These are phyloP conservation scores for Linnemannia schmuckeri DNA, from an alignment of 192 early-diverging fungal species.

Conservation along the genomic window DNA sequence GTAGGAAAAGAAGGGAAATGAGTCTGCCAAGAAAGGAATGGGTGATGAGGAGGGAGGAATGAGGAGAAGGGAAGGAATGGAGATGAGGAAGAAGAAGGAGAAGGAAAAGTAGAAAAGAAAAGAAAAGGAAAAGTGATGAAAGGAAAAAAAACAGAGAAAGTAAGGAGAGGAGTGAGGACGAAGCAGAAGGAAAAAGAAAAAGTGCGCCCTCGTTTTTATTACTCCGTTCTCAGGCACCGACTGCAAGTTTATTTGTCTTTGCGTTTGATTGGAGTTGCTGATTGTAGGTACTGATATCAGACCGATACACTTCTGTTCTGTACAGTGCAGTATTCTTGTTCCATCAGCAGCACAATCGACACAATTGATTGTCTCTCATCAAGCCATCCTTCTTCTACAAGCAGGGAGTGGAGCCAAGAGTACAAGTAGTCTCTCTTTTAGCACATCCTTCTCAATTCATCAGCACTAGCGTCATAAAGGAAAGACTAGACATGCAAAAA, in stretches of 20 bases:
- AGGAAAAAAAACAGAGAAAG: background rate
- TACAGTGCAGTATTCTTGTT: too few relatives aligned
- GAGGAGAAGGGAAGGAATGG: background rate
- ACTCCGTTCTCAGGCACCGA: background rate
- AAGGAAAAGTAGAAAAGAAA: background rate
- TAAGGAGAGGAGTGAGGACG: background rate
- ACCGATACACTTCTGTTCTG: too few relatives aligned
- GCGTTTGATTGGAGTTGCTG: constrained; percentile 15
- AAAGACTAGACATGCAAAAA: background rate
- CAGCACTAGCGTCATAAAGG: background rate
- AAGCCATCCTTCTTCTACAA: too few relatives aligned
- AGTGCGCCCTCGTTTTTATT: background rate
- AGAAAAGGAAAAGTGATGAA: background rate
- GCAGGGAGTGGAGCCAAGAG: too few relatives aligned
- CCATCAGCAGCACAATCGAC: too few relatives aligned
- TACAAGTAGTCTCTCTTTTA: too few relatives aligned
- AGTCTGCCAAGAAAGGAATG: background rate
- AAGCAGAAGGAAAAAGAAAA: background rate
- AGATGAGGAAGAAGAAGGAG: background rate
- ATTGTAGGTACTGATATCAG: background rate
- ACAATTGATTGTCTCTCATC: too few relatives aligned
- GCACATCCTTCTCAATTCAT: too few relatives aligned
- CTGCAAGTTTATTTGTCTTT: constrained; percentile 18
- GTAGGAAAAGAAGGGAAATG: background rate
- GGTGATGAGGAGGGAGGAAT: background rate